Evolutionary conservation across 129 eudicot species (phyloP).

Genomic region (Centrapalus pauciflorus): DNA sequence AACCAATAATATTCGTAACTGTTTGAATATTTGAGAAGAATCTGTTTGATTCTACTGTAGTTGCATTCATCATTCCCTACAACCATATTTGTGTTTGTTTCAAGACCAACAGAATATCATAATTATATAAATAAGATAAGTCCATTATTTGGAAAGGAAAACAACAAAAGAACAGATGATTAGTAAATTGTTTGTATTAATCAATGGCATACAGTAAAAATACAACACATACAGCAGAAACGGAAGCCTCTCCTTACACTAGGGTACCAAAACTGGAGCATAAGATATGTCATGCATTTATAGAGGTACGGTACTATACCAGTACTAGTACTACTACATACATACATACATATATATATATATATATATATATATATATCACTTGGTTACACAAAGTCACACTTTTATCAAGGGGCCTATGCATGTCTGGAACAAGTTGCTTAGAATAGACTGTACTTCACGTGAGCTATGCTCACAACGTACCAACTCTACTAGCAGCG

Average conservation of each 20-base stretch:
- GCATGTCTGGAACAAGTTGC: slow-evolving; percentile 68
- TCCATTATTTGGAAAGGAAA: too few relatives aligned
- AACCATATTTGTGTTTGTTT: too few relatives aligned
- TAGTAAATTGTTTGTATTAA: slow-evolving; percentile 6
- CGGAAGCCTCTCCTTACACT: slow-evolving; percentile 17
- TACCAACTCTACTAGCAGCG: slow-evolving; percentile 77
- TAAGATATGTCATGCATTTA: slow-evolving; percentile 9
- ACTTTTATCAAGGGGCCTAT: slow-evolving; percentile 71
- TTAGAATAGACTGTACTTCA: slow-evolving; percentile 65
- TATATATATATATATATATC: neutral
- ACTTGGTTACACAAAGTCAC: slow-evolving; percentile 18
- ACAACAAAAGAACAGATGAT: too few relatives aligned
- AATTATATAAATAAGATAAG: too few relatives aligned
- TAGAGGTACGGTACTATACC: slow-evolving; percentile 14
- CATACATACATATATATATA: slow-evolving; percentile 14
- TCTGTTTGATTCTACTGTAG: too few relatives aligned
- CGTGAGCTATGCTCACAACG: slow-evolving; percentile 86
- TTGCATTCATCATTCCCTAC: too few relatives aligned
- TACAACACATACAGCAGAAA: slow-evolving; percentile 15
- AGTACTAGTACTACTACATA: too few relatives aligned
- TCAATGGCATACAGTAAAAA: slow-evolving; percentile 12
- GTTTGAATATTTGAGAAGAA: too few relatives aligned
- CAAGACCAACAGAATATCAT: too few relatives aligned
- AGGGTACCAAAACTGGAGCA: slow-evolving; percentile 25
- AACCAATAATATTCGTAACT: too few relatives aligned